Conservation (phyloP, 2,329 filamentous ascomycete species). For the Alternaria ventricosa region DNA sequence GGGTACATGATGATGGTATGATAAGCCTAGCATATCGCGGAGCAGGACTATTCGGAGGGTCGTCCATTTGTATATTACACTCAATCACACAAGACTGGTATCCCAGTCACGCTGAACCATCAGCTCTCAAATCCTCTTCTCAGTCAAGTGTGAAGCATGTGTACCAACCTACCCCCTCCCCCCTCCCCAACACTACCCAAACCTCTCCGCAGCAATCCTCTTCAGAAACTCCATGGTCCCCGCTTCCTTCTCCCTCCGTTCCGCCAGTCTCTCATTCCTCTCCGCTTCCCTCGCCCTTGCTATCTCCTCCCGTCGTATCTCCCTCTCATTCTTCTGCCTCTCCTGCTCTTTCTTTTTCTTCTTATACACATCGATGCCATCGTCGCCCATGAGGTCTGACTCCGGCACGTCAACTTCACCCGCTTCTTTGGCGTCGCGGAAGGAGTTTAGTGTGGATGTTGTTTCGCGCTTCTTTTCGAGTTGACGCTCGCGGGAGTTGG, state of each 20-base stretch:
- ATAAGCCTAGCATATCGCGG: not conserved
- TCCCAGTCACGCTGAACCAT: not conserved
- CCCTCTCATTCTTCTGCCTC: slow-evolving; percentile 79
- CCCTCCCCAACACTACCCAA: slow-evolving; percentile 24
- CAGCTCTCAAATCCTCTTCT: not conserved
- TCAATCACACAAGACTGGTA: not conserved
- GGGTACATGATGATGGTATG: not conserved
- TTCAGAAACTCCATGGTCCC: slow-evolving; percentile 82
- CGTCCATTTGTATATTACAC: not conserved
- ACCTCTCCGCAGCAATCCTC: slow-evolving; percentile 79
- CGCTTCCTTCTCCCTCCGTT: slow-evolving; percentile 78
- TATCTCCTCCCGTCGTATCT: slow-evolving; percentile 82
- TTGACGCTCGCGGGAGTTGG: slow-evolving; percentile 80
- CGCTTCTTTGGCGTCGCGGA: slow-evolving; percentile 70
- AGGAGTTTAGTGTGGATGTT: slow-evolving; percentile 75
- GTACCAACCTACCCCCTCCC: too few relatives aligned
- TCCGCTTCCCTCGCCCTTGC: slow-evolving; percentile 76
- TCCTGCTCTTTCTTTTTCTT: slow-evolving; percentile 69
- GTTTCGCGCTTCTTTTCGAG: slow-evolving; percentile 83
- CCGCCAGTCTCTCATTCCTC: slow-evolving; percentile 75
- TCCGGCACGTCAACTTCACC: slow-evolving; percentile 72
- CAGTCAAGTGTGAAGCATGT: too few relatives aligned
- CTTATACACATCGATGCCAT: slow-evolving; percentile 70
- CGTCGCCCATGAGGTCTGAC: slow-evolving; percentile 77
- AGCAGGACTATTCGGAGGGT: not conserved